Evolutionary conservation across 495 filamentous ascomycete genomes (phyloP).

Genomic region (Hypoxylon trugodes): DNA sequence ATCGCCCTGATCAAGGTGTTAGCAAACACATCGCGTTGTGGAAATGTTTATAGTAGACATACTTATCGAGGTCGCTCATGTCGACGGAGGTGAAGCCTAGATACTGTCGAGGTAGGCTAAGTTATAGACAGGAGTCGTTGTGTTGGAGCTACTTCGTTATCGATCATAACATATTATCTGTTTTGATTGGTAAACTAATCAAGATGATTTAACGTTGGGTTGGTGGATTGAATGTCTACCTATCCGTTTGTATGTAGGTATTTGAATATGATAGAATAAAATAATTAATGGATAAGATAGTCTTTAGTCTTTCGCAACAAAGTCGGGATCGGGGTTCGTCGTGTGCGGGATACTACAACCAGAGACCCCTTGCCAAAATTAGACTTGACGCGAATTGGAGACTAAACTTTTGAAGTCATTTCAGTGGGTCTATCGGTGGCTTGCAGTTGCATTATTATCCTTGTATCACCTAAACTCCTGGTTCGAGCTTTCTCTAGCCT

Average conservation of each 20-base stretch:
- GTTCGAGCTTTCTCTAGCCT: slow-evolving; percentile 21
- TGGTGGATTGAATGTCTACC: too few relatives aligned
- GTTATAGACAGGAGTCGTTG: neutral
- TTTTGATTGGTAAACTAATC: too few relatives aligned
- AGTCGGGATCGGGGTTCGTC: slow-evolving; percentile 17
- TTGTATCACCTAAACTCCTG: slow-evolving; percentile 3
- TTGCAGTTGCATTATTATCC: slow-evolving; percentile 7
- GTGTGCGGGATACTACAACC: slow-evolving; percentile 18
- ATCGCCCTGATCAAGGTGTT: slow-evolving; percentile 72
- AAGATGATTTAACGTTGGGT: neutral
- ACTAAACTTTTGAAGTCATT: slow-evolving; percentile 29
- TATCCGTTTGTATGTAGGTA: too few relatives aligned
- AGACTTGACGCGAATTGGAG: slow-evolving; percentile 24
- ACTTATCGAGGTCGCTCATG: slow-evolving; percentile 92
- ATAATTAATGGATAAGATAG: too few relatives aligned
- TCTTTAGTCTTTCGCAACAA: too few relatives aligned
- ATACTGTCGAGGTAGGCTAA: neutral
- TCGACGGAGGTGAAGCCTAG: slow-evolving; percentile 36
- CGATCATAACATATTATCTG: slow-evolving; percentile 31
- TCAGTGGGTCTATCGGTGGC: slow-evolving; percentile 16
- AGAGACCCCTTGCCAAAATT: slow-evolving; percentile 33
- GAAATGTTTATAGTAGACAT: slow-evolving; percentile 33
- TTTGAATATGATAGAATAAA: too few relatives aligned
- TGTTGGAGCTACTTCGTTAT: too few relatives aligned
- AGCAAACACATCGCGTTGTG: slow-evolving; percentile 15